phyloP scores from a whole-genome alignment of 257 asterid species.

The Solanum neorickii region DNA sequence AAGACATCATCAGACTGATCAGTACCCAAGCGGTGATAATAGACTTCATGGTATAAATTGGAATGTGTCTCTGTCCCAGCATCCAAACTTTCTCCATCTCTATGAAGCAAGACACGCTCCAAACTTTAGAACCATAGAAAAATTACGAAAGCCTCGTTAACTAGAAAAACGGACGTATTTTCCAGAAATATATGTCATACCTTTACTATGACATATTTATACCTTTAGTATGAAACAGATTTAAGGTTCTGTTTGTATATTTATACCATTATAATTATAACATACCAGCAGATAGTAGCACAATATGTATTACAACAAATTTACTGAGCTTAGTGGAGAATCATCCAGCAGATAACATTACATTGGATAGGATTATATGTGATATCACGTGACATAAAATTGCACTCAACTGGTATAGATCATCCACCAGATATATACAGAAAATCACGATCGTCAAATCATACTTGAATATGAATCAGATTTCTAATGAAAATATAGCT shows the following conservation, averaged over 20 bases:
- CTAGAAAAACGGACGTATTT: background rate
- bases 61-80: conserved; percentile 85
- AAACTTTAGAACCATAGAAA: background rate
- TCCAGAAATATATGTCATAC: background rate
- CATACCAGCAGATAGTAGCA: background rate
- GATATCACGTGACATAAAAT: background rate
- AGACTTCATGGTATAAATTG: conserved; percentile 70
- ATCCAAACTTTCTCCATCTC: conserved; percentile 72
- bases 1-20: conserved; percentile 89
- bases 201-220: background rate
- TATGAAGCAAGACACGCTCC: conserved; percentile 19
- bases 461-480: background rate
- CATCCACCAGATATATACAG: background rate
- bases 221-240: background rate
- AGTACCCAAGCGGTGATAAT: conserved; percentile 85
- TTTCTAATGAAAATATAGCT: background rate
- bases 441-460: background rate
- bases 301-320: background rate
- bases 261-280: background rate
- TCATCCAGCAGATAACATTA: background rate
- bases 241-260: background rate
- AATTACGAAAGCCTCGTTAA: background rate
- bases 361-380: background rate
- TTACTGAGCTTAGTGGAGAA: background rate
- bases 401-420: background rate